phyloP scores from a whole-genome alignment of 2,329 filamentous ascomycete species.

The Pseudocercospora cruenta region DNA sequence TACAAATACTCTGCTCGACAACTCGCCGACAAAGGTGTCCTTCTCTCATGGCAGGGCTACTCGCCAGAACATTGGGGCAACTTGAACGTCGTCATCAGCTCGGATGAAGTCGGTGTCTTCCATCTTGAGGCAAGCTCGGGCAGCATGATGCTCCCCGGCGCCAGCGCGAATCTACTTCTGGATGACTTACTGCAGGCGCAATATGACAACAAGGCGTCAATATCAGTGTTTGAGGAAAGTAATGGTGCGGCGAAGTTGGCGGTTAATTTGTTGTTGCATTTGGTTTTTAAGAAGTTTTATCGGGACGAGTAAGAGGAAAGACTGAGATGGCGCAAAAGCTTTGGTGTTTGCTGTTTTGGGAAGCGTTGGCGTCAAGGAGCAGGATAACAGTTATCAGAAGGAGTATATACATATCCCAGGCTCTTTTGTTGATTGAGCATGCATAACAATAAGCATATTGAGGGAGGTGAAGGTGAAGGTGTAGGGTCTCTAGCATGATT shows the following conservation, averaged over 20 bases:
- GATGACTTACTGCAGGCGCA: constrained; percentile 95
- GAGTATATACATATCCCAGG: background rate
- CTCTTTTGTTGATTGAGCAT: background rate
- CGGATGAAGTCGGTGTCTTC: constrained; percentile 92
- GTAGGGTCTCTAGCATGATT: background rate
- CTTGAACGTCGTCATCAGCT: constrained; percentile 91
- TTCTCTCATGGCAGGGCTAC: constrained; percentile 89
- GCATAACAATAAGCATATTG: background rate
- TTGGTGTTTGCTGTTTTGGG: background rate
- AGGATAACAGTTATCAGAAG: background rate
- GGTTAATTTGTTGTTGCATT: constrained; percentile 93
- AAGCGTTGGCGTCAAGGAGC: background rate
- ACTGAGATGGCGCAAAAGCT: background rate
- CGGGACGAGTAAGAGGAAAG: constrained; percentile 41
- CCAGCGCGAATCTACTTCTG: constrained; percentile 82
- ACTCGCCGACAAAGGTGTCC: constrained; percentile 88
- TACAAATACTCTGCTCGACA: constrained; percentile 95
- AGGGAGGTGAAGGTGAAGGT: too few species aligned
- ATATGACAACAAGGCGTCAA: constrained; percentile 95
- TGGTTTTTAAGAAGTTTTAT: constrained; percentile 99
- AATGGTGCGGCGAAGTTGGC: constrained; percentile 72
- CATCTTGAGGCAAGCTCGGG: constrained; percentile 87
- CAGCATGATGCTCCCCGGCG: constrained; percentile 93
- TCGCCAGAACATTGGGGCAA: constrained; percentile 83
- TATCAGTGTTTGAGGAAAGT: constrained; percentile 84